A percentile compares a stretch with the other conserved stretches of the same genome.
Conservation (phyloP, 345 rosid species). For the Salix caprea region DNA sequence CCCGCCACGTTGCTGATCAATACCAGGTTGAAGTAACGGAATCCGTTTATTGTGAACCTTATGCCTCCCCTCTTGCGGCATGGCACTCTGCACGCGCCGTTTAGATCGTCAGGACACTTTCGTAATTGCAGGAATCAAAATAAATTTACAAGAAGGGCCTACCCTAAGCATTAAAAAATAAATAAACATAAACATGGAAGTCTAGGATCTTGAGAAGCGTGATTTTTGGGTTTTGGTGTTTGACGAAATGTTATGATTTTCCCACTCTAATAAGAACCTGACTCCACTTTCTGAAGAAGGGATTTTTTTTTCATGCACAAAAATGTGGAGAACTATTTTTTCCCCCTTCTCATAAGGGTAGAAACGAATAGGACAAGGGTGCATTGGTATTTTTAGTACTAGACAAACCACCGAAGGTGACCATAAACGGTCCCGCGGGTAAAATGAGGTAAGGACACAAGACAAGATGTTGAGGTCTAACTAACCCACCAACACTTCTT, state of each 20-base stretch:
- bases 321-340: too few relatives aligned
- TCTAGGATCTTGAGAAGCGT: not conserved
- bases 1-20: slow-evolving; percentile 89
- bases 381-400: not conserved
- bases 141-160: not conserved
- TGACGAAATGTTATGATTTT: not conserved
- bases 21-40: slow-evolving; percentile 93
- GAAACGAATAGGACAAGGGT: not conserved
- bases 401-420: slow-evolving; percentile 1
- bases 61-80: slow-evolving; percentile 92
- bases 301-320: too few relatives aligned
- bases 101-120: not conserved
- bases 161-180: not conserved
- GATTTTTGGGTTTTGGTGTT: not conserved
- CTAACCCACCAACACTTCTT: not conserved
- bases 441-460: not conserved
- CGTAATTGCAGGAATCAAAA: not conserved
- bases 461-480: not conserved
- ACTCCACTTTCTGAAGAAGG: not conserved
- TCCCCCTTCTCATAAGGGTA: too few relatives aligned
- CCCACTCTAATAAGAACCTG: too few relatives aligned
- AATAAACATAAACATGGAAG: not conserved
- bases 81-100: slow-evolving; percentile 52
- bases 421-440: not conserved
- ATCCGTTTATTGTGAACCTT: slow-evolving; percentile 85